A percentile compares a stretch with the other conserved stretches of the same genome.
Conservation (phyloP, 768 basidiomycete species). For the Royoungia palumana region DNA sequence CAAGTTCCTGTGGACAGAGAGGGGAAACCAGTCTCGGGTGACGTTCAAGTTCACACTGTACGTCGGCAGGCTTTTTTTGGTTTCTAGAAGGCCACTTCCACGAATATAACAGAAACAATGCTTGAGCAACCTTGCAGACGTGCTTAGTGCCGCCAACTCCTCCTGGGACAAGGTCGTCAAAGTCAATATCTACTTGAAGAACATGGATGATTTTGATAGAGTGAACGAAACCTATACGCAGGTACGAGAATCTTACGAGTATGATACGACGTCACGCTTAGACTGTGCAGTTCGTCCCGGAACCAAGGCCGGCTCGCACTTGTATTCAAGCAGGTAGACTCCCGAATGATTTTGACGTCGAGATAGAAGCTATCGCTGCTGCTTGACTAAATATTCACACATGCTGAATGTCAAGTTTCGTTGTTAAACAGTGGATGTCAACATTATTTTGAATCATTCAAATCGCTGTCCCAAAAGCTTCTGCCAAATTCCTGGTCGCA, state of each 20-base stretch:
- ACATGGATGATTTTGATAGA: slow-evolving; percentile 53
- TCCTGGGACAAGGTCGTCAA: slow-evolving; percentile 58
- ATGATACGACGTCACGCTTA: background rate
- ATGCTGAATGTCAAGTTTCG: background rate
- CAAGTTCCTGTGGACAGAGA: slow-evolving; percentile 51
- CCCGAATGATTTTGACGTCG: slow-evolving; percentile 67
- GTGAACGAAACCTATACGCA: slow-evolving; percentile 60
- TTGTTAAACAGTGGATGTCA: background rate
- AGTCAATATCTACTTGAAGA: slow-evolving; percentile 59
- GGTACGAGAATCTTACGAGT: slow-evolving; percentile 26
- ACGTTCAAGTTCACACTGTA: slow-evolving; percentile 59
- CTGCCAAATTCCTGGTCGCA: slow-evolving; percentile 33
- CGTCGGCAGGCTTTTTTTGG: slow-evolving; percentile 8
- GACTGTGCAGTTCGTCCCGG: slow-evolving; percentile 40
- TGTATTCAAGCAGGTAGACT: slow-evolving; percentile 72
- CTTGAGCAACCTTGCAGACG: slow-evolving; percentile 51
- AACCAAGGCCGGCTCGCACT: slow-evolving; percentile 68
- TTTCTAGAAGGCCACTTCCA: background rate
- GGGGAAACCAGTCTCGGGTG: slow-evolving; percentile 51
- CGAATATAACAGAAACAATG: slow-evolving; percentile 46
- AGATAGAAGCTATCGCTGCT: slow-evolving; percentile 69
- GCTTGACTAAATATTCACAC: slow-evolving; percentile 9
- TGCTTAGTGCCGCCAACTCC: slow-evolving; percentile 51
- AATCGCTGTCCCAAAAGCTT: slow-evolving; percentile 26
- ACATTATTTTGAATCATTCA: slow-evolving; percentile 1